Conservation (phyloP, 257 asterid genomes). For the Cruciata laevipes region DNA sequence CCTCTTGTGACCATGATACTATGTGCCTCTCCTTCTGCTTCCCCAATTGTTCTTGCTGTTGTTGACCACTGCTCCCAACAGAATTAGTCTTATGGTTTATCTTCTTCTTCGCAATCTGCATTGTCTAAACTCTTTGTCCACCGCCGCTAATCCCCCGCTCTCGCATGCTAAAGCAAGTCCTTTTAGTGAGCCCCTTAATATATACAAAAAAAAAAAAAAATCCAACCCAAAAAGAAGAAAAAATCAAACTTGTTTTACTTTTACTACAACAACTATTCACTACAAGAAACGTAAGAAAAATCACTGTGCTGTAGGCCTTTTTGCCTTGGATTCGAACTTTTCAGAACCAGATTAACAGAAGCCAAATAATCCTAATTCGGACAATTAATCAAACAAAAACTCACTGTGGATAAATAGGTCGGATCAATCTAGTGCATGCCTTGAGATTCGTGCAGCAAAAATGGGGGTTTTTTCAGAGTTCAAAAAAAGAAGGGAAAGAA, state of each 20-base stretch:
- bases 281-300: constrained; percentile 19
- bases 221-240: constrained; percentile 20
- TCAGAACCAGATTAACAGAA: constrained; percentile 16
- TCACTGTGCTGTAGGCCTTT: constrained; percentile 27
- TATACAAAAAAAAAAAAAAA: constrained; percentile 1
- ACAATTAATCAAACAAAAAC: neutral
- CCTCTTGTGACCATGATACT: constrained; percentile 99
- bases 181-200: constrained; percentile 31
- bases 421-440: constrained; percentile 31
- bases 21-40: constrained; percentile 90
- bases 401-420: neutral
- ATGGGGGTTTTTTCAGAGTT: neutral
- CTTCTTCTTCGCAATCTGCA: constrained; percentile 66
- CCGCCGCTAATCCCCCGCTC: constrained; percentile 32
- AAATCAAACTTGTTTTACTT: constrained; percentile 26
- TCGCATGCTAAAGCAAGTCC: constrained; percentile 67
- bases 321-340: constrained; percentile 63
- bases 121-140: constrained; percentile 29
- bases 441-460: constrained; percentile 47
- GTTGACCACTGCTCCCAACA: constrained; percentile 20
- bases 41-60: constrained; percentile 22
- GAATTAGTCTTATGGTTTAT: constrained; percentile 4
- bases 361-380: constrained; percentile 21
- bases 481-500: constrained; percentile 5
- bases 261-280: constrained; percentile 20